A percentile compares a stretch with the other conserved stretches of the same genome.
These are phyloP conservation scores for Boletus rex-veris DNA, from an alignment of 768 basidiomycete genomes.

Conservation along the genomic window DNA sequence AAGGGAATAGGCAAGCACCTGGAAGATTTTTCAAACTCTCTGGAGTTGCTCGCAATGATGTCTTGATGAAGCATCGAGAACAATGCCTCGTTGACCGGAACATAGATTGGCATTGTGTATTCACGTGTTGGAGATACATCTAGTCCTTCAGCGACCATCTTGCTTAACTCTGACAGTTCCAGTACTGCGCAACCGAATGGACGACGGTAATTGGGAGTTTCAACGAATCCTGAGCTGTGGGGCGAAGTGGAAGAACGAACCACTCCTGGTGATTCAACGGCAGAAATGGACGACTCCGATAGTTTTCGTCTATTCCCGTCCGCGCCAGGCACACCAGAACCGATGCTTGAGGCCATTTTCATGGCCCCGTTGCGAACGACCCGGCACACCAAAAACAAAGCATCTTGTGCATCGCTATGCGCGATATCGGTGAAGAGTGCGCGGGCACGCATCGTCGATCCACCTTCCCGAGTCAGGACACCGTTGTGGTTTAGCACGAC, in stretches of 20 bases:
- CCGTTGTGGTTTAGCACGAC: slow-evolving; percentile 90
- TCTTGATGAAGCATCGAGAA: slow-evolving; percentile 96
- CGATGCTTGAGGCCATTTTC: slow-evolving; percentile 61
- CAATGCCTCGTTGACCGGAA: slow-evolving; percentile 74
- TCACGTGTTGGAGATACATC: slow-evolving; percentile 69
- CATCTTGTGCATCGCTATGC: slow-evolving; percentile 77
- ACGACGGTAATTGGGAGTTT: slow-evolving; percentile 61
- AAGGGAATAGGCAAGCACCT: slow-evolving; percentile 46
- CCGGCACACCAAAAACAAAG: slow-evolving; percentile 85
- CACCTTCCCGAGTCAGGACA: slow-evolving; percentile 74
- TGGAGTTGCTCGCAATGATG: slow-evolving; percentile 74
- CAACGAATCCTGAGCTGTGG: slow-evolving; percentile 30
- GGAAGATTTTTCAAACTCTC: slow-evolving; percentile 79
- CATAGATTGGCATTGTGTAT: slow-evolving; percentile 83
- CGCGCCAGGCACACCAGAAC: slow-evolving; percentile 41
- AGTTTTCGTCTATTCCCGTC: slow-evolving; percentile 47
- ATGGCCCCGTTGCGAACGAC: slow-evolving; percentile 86
- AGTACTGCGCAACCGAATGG: slow-evolving; percentile 97
- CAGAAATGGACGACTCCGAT: slow-evolving; percentile 48
- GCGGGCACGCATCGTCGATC: slow-evolving; percentile 55
- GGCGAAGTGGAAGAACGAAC: slow-evolving; percentile 16
- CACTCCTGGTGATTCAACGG: slow-evolving; percentile 32
- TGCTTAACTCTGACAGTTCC: slow-evolving; percentile 73
- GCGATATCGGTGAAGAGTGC: slow-evolving; percentile 92
- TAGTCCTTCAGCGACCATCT: slow-evolving; percentile 59